Percentiles rank a stretch among this genome's conserved stretches.
phyloP scores from a whole-genome alignment of 306 rosid genomes.

The Malus sylvestris region DNA sequence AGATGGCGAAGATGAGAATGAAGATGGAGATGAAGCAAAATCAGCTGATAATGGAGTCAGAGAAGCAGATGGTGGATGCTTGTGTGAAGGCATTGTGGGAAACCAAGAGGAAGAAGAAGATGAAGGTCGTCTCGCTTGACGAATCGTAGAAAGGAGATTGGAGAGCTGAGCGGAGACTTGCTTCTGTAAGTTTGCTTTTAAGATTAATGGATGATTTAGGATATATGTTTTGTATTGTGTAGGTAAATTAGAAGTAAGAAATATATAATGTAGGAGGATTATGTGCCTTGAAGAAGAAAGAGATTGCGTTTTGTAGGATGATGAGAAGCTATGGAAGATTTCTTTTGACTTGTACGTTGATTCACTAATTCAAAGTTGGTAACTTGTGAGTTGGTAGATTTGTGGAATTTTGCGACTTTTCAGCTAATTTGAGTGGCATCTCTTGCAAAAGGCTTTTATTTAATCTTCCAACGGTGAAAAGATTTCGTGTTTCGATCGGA shows the following conservation, averaged over 20 bases:
- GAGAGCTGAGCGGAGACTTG: background rate
- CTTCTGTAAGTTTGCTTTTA: background rate
- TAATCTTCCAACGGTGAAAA: background rate
- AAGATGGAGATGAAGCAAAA: slow-evolving; percentile 81
- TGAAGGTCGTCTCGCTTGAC: slow-evolving; percentile 36
- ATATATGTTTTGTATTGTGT: background rate
- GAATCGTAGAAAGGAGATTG: slow-evolving; percentile 4
- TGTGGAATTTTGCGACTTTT: background rate
- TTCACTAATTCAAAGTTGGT: background rate
- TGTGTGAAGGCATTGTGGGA: slow-evolving; percentile 58
- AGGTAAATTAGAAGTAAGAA: background rate
- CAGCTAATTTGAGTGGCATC: background rate
- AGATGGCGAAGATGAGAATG: slow-evolving; percentile 63
- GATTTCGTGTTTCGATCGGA: background rate
- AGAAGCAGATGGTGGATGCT: slow-evolving; percentile 56
- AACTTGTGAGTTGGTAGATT: background rate
- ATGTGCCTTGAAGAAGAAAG: background rate
- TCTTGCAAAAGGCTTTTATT: background rate
- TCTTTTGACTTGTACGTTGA: background rate
- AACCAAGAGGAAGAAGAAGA: slow-evolving; percentile 35
- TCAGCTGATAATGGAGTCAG: slow-evolving; percentile 61
- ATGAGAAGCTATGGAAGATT: background rate
- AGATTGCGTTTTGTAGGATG: background rate
- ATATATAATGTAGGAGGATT: background rate
- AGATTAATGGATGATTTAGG: background rate